Percentiles rank a stretch among this genome's conserved stretches.
These are phyloP conservation scores for Cercospora citrullina DNA, from an alignment of 2,329 filamentous ascomycete genomes.

Conservation along the genomic window DNA sequence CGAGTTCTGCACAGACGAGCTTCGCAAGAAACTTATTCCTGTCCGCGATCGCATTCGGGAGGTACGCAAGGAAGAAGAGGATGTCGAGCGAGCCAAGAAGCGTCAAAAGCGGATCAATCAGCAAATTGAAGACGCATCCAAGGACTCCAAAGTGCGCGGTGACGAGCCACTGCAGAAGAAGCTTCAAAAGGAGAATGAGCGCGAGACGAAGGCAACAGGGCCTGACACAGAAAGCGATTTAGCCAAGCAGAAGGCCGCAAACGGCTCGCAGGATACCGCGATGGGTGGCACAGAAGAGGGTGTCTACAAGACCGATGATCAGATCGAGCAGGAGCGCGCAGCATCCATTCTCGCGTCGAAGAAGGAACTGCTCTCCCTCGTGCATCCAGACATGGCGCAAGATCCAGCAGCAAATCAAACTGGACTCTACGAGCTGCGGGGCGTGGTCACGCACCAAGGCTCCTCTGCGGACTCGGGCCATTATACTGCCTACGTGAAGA, in stretches of 20 bases:
- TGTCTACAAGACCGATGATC: constrained; percentile 91
- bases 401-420: constrained; percentile 90
- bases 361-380: constrained; percentile 79
- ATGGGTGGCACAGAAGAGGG: constrained; percentile 71
- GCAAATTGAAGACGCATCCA: constrained; percentile 53
- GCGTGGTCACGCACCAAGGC: constrained; percentile 93
- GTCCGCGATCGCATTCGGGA: constrained; percentile 97
- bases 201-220: constrained; percentile 37
- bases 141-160: constrained; percentile 34
- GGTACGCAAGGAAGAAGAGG: constrained; percentile 90
- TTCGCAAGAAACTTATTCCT: constrained; percentile 79
- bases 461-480: constrained; percentile 96
- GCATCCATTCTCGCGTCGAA: constrained; percentile 75
- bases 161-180: constrained; percentile 82
- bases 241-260: constrained; percentile 49
- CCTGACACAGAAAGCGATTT: constrained; percentile 45
- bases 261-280: constrained; percentile 62
- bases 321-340: constrained; percentile 82
- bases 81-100: constrained; percentile 88
- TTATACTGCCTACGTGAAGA: constrained; percentile 98
- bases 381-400: constrained; percentile 70
- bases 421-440: constrained; percentile 90
- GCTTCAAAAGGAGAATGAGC: constrained; percentile 68
- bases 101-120: constrained; percentile 73
- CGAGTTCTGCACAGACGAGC: constrained; percentile 91